Evolutionary conservation across 306 rosid species (phyloP).

Genomic region (Cicer bijugum): DNA sequence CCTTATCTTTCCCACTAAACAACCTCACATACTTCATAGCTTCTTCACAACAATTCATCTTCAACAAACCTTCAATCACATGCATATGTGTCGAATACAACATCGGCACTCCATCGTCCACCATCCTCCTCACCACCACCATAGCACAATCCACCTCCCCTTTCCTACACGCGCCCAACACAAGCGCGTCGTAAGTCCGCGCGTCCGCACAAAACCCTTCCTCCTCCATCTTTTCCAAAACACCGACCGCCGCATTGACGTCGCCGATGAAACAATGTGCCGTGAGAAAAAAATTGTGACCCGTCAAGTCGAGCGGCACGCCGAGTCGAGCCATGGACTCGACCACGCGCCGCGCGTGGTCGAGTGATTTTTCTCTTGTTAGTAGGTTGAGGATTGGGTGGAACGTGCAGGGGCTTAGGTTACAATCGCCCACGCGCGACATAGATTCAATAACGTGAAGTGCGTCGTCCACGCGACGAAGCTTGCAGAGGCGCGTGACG

Average conservation of each 20-base stretch:
- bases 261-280: slow-evolving; percentile 50
- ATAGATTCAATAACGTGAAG: slow-evolving; percentile 46
- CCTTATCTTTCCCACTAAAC: slow-evolving; percentile 52
- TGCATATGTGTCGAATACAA: slow-evolving; percentile 53
- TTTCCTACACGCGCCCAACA: slow-evolving; percentile 58
- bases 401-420: slow-evolving; percentile 48
- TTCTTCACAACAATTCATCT: slow-evolving; percentile 38
- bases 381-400: slow-evolving; percentile 50
- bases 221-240: slow-evolving; percentile 49
- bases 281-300: slow-evolving; percentile 50
- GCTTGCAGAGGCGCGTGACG: slow-evolving; percentile 58
- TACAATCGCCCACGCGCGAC: slow-evolving; percentile 41
- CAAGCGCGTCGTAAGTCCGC: slow-evolving; percentile 69
- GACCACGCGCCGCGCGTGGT: slow-evolving; percentile 52
- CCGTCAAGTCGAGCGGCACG: slow-evolving; percentile 45
- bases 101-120: slow-evolving; percentile 58
- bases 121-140: slow-evolving; percentile 67
- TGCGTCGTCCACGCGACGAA: slow-evolving; percentile 48
- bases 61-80: slow-evolving; percentile 48
- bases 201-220: slow-evolving; percentile 47
- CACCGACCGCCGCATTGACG: slow-evolving; percentile 37
- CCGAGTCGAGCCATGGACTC: slow-evolving; percentile 46
- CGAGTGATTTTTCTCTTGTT: slow-evolving; percentile 41
- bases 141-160: slow-evolving; percentile 65
- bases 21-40: slow-evolving; percentile 54